Base-by-base conservation (phyloP, 177 flowering plant species). In the Telopea speciosissima region DNA sequence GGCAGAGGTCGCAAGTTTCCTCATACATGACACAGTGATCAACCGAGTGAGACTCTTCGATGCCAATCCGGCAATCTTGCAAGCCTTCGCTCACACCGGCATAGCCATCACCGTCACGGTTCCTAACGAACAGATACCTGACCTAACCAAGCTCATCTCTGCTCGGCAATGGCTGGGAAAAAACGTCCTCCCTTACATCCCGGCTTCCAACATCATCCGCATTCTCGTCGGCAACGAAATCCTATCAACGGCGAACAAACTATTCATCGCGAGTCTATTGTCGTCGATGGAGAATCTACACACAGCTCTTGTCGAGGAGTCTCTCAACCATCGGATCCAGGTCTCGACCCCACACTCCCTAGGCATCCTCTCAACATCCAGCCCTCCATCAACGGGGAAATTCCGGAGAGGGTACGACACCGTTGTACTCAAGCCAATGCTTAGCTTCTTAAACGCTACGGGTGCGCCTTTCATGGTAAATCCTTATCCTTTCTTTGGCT, bases 331-430 rank as follows among this genome's bases (percentile, higher is more conserved):
- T 1, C 65, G 71, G n/a, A 85, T 93, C 67, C 76, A 89, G 75
- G 82, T 93, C 68, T 85, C 98, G 0, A 91, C 97, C 0, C 94
- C 97, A 45, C 97, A 89, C 70, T 93, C 97, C 0, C 68, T 93
- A 24, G 92, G 89, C 40, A 82, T 90, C 36, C 79, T 90, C 14
- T 83, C 92, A 7, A 62, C 67, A 4, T 89, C 94, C 5, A 75
- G 75, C 71, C 96, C 96, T 1, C 93, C 96, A 0, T 89, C 92
- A 9, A 58, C 82, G 0, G 95, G 90, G 2, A 81, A 72, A 66
- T 90, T 90, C 65, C 74, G 89, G 21, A 84, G 81, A 70, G 90
- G 89, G 21, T 89, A 89, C 58, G 88, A 82, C 63, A 68, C 25
- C 2, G 85, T 74, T 74, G 80, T 89, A 13, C 73, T 87, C 23